Conservation (phyloP, 2,329 filamentous ascomycete genomes). For the Cadophora luteo-olivacea region DNA sequence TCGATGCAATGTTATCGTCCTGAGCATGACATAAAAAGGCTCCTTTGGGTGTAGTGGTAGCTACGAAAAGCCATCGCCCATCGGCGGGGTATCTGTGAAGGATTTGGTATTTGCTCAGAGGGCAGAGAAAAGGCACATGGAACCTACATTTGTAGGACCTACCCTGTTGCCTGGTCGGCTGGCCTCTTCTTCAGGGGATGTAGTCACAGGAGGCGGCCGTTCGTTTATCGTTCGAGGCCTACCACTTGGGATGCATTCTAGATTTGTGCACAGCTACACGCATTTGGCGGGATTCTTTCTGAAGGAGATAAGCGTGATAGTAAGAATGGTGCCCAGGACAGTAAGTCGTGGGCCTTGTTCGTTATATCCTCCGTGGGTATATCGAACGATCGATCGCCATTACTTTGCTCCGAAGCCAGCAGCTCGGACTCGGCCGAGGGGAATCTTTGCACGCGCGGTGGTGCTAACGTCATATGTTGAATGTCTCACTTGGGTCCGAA, state of each 20-base stretch:
- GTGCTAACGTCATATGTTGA: constrained; percentile 4
- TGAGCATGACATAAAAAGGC: constrained; percentile 16
- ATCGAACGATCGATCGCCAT: constrained; percentile 34
- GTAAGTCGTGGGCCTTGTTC: not conserved
- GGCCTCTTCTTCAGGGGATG: not conserved
- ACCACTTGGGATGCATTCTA: not conserved
- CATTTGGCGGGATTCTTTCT: constrained; percentile 50
- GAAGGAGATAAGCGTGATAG: constrained; percentile 66
- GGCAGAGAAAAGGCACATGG: not conserved
- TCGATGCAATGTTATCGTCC: not conserved
- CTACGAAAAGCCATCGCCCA: not conserved
- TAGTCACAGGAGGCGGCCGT: not conserved
- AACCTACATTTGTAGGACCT: constrained; percentile 7
- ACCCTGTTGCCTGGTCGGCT: constrained; percentile 16
- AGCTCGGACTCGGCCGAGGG: constrained; percentile 62
- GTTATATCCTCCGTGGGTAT: not conserved
- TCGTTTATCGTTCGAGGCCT: not conserved
- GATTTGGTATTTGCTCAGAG: not conserved
- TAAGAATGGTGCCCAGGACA: constrained; percentile 50
- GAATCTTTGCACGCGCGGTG: constrained; percentile 38
- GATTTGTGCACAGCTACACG: not conserved
- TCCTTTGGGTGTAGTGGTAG: constrained; percentile 1
- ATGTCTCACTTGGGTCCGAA: not conserved
- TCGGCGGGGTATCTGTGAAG: constrained; percentile 5
- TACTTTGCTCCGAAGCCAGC: constrained; percentile 64